Conservation (phyloP, 192 early-diverging fungal genomes). For the Rhizophagus sp. region DNA sequence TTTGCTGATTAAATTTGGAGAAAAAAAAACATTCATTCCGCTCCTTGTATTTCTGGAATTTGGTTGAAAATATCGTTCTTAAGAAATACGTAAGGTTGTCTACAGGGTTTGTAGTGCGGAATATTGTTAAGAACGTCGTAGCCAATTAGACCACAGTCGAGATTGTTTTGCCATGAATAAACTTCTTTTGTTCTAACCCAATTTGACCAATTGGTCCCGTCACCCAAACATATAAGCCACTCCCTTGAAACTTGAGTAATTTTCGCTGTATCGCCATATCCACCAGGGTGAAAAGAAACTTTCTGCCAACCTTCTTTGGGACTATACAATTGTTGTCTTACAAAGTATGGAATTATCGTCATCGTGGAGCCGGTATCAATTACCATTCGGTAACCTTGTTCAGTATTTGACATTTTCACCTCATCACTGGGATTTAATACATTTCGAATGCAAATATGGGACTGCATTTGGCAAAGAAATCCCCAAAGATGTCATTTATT, state of each 20-base stretch:
- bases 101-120: too few relatives aligned
- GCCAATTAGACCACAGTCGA: too few relatives aligned
- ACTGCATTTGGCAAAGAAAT: slow-evolving; percentile 12
- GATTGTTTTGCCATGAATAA: neutral
- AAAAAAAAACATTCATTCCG: too few relatives aligned
- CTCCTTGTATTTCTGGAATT: too few relatives aligned
- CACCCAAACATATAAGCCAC: slow-evolving; percentile 13
- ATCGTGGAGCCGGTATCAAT: slow-evolving; percentile 20
- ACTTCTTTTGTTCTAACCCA: neutral
- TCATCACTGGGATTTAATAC: slow-evolving; percentile 2
- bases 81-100: too few relatives aligned
- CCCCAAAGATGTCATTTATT: slow-evolving; percentile 23
- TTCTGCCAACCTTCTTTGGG: slow-evolving; percentile 12
- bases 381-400: slow-evolving; percentile 17
- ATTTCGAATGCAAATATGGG: slow-evolving; percentile 28
- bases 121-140: too few relatives aligned
- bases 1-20: too few relatives aligned
- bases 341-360: slow-evolving; percentile 19
- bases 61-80: too few relatives aligned
- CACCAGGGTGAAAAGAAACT: neutral
- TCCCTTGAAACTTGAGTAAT: slow-evolving; percentile 22
- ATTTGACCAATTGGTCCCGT: slow-evolving; percentile 14
- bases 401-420: slow-evolving; percentile 2
- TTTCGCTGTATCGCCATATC: slow-evolving; percentile 11
- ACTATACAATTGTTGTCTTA: slow-evolving; percentile 22